Evolutionary conservation across 345 rosid genomes (phyloP), one percentile per base, ranked within the genome.

Genomic region (Jatropha curcas): DNA sequence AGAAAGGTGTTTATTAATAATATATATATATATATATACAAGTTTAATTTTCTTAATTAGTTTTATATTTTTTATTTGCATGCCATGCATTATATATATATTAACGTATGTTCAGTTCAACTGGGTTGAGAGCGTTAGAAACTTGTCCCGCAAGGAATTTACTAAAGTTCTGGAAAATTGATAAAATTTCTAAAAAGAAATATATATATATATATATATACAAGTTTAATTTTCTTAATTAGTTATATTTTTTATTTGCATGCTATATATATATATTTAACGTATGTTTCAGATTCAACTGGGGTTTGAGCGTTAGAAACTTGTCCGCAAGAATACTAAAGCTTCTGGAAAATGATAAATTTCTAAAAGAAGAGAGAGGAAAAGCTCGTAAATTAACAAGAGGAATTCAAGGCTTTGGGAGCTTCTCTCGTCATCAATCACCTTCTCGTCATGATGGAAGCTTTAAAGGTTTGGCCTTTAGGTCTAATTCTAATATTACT

Each of bases 321-420:
- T 60, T 86, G 59, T 82, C 90, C 4, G 76, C 76, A 45, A 85
- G 84, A 60, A 77, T 86, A 22, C 50, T 85, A 73, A 79, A 71
- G 59, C 81, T 92, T 20, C 84, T 94, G 4, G 88, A 83, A 73
- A 78, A 84, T 37, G 84, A 67, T n/a, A 39, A 46, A 37, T 76
- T 84, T 70, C 86, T 80, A 13, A 82, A 76, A 69, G 84, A 84
- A 33, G 92, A 88, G 30, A 84, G 93, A 72, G 71, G 74, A 58
- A 82, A 83, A 80, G 82, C 82, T 58, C 89, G 92, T 9, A 77
- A 80, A 66, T 51, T 74, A 75, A 85, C 82, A 22, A 58, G 77
- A 73, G 94, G 82, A 57, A 88, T 90, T 77, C 80, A 80, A 84
- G 96, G 97, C 30, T 89, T 83, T 10, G 92, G 92, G 25, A 89